Base-by-base conservation (phyloP, 345 rosid genomes). In the Eucalyptus pauciflora region DNA sequence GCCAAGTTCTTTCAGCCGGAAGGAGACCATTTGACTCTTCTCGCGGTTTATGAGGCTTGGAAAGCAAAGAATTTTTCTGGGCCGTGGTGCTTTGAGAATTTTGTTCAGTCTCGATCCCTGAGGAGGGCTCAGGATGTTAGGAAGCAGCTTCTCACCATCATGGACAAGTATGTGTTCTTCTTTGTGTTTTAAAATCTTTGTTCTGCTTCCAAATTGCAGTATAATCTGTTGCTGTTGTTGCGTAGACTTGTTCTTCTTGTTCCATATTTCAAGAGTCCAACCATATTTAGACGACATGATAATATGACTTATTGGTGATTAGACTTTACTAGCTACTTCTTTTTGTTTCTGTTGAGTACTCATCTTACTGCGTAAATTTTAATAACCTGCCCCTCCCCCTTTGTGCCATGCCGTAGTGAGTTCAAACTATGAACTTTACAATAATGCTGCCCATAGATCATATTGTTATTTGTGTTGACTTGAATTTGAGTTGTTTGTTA, bases 1-100 rank as follows among this genome's bases (percentile, higher is more conserved):
- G 98, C 99, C 69, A 96, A 96, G 89, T 96, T 96, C 94, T 95
- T 96, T 93, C 98, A 94, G 94, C 96, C 96, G 0, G 96, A 95
- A 93, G 99, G 99, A 79, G 99, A 96, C 91, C 98, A 96, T 91
- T 90, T 97, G 94, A 97, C 99, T n/a, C 92, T 96, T 86, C 97
- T 97, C 81, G 99, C 99, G 29, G 96, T 96, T 2, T 97, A 97
- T 51, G 98, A 96, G 92, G 98, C 97, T 54, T 97, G 99, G 99
- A 97, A 96, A 92, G 96, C 95, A 4, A 95, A 96, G 86, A 95
- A 94, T 90, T 96, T 96, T 92, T 95, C 99, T 8, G 98, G 96
- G 64, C 96, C 98, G 52, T 97, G 97, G 98, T 97, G 99, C 92
- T 95, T 93, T 58, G 99, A 96, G 92, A 97, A 96, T 87, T 97